phyloP scores from a whole-genome alignment of 1,284 basidiomycete genomes.

The Apiotrichum sp. region DNA sequence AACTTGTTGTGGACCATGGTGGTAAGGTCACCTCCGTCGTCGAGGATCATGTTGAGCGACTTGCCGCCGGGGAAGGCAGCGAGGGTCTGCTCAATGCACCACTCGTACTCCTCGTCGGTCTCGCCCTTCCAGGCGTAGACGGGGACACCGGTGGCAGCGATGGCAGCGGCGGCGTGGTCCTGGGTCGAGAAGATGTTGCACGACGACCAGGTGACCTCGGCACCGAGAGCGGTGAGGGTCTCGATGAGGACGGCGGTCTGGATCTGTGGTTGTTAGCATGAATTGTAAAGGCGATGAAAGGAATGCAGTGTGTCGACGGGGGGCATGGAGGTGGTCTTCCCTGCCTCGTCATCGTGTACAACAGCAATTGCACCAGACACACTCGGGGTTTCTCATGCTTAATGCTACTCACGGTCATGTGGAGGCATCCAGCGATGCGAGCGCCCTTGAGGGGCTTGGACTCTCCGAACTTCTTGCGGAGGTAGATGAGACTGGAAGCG shows the following conservation, averaged over 20 bases:
- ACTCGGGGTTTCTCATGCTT: too few species aligned
- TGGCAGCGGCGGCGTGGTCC: conserved; percentile 97
- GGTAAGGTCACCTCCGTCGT: conserved; percentile 98
- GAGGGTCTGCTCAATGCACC: conserved; percentile 97
- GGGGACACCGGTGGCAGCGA: conserved; percentile 95
- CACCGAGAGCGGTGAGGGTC: conserved; percentile 88
- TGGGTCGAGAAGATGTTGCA: conserved; percentile 99
- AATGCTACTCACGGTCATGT: conserved; percentile 97
- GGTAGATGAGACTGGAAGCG: conserved; percentile 70
- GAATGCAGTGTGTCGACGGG: too few species aligned
- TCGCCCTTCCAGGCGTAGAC: conserved; percentile 99
- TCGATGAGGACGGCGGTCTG: conserved; percentile 62
- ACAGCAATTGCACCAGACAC: too few species aligned
- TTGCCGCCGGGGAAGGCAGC: conserved; percentile 63
- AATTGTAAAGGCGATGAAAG: too few species aligned
- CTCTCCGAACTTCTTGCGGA: conserved; percentile 76
- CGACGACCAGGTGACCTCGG: conserved; percentile 98
- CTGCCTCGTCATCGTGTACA: too few species aligned
- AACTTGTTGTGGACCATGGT: conserved; percentile 92
- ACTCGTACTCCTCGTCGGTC: conserved; percentile 97
- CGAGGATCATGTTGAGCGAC: conserved; percentile 97
- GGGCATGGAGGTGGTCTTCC: too few species aligned
- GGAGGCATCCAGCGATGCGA: conserved; percentile 93
- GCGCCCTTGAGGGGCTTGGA: conserved; percentile 88
- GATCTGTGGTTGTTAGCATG: neutral